Conservation (phyloP, 805 yeast genomes). For the Starmerella stigmatis region DNA sequence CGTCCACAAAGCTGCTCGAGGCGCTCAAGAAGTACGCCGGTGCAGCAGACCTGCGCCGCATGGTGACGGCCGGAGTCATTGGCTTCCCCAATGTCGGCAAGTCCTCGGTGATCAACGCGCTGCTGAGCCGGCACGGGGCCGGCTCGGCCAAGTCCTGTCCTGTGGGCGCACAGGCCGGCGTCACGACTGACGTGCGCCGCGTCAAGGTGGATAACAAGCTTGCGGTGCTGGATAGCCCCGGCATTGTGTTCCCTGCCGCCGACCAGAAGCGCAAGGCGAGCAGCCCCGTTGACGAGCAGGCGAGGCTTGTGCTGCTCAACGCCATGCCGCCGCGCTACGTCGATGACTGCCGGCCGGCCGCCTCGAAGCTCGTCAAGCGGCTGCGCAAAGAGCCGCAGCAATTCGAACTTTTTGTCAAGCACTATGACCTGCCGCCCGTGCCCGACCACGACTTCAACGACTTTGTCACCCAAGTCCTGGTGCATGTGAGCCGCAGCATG, state of each 20-base stretch:
- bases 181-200: constrained; percentile 83
- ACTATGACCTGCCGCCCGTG: constrained; percentile 72
- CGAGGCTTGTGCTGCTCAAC: constrained; percentile 78
- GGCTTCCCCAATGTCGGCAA: constrained; percentile 98
- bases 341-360: constrained; percentile 73
- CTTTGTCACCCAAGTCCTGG: constrained; percentile 73
- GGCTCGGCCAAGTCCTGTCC: constrained; percentile 66
- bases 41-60: constrained; percentile 74
- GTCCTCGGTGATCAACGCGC: constrained; percentile 84
- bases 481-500: constrained; percentile 83
- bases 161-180: constrained; percentile 96
- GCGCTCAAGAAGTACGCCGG: constrained; percentile 78
- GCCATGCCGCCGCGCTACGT: constrained; percentile 84
- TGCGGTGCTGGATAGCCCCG: constrained; percentile 88
- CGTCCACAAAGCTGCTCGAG: constrained; percentile 64
- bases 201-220: constrained; percentile 85
- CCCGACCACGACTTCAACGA: constrained; percentile 63
- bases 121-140: constrained; percentile 51
- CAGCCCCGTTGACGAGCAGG: constrained; percentile 55
- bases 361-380: constrained; percentile 63
- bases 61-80: constrained; percentile 86
- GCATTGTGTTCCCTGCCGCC: constrained; percentile 78
- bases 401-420: constrained; percentile 50
- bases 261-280: constrained; percentile 29
- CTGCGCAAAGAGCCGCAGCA: constrained; percentile 63